These are phyloP conservation scores for Ogataea saltuana DNA, from an alignment of 805 yeast genomes.

Conservation along the genomic window DNA sequence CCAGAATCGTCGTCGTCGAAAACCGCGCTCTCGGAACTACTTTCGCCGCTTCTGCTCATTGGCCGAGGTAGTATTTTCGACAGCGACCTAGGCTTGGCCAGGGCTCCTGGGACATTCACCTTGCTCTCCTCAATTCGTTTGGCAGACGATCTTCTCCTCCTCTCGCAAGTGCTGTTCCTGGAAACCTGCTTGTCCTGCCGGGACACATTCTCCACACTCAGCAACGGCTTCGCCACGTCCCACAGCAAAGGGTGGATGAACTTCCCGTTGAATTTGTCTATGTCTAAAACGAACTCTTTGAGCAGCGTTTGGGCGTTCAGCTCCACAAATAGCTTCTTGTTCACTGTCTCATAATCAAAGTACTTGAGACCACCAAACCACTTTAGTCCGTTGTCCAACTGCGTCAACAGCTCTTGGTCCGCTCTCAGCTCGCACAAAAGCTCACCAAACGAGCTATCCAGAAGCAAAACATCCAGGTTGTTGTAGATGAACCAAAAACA, in stretches of 20 bases:
- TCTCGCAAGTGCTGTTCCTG: conserved; percentile 14
- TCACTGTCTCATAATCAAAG: conserved; percentile 22
- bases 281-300: conserved; percentile 37
- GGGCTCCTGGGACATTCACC: conserved; percentile 25
- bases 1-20: conserved; percentile 29
- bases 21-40: conserved; percentile 23
- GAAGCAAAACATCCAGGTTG: conserved; percentile 62
- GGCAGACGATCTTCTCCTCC: conserved; percentile 29
- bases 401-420: conserved; percentile 19
- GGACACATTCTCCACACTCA: conserved; percentile 13
- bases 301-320: conserved; percentile 32
- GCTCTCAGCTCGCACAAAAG: conserved; percentile 31
- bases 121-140: conserved; percentile 25
- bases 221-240: conserved; percentile 31
- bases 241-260: conserved; percentile 39
- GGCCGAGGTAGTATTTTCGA: conserved; percentile 8
- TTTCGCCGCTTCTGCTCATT: conserved; percentile 1
- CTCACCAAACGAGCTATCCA: conserved; percentile 42
- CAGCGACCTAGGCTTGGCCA: conserved; percentile 14
- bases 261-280: conserved; percentile 40
- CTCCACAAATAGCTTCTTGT: conserved; percentile 22
- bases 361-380: conserved; percentile 37
- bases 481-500: conserved; percentile 69
- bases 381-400: conserved; percentile 37
- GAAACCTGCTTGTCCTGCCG: conserved; percentile 2